Evolutionary conservation across 129 eudicot genomes (phyloP).

Genomic region (Glebionis coronaria): DNA sequence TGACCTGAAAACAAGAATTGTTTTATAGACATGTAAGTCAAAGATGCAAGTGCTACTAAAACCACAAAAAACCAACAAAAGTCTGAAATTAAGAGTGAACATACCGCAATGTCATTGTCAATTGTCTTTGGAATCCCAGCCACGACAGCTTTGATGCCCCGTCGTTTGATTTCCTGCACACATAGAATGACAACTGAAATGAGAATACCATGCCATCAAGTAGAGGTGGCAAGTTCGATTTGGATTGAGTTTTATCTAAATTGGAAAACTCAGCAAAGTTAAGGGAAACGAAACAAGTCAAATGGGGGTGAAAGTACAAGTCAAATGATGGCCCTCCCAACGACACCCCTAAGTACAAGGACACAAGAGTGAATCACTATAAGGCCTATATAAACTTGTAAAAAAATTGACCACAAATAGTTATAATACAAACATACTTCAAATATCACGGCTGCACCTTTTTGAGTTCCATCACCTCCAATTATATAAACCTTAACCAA

Average conservation of each 20-base stretch:
- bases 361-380: too few species aligned
- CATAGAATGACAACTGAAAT: constrained; percentile 1
- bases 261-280: too few species aligned
- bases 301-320: too few species aligned
- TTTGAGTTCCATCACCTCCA: constrained; percentile 89
- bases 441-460: constrained; percentile 71
- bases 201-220: background rate
- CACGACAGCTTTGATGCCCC: constrained; percentile 75
- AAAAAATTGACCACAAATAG: background rate
- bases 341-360: too few species aligned
- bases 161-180: constrained; percentile 66
- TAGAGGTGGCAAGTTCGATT: too few species aligned
- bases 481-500: constrained; percentile 70
- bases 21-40: constrained; percentile 10
- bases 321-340: too few species aligned
- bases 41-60: background rate
- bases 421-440: constrained; percentile 48
- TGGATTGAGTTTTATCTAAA: too few species aligned
- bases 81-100: background rate
- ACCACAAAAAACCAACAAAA: background rate
- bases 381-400: background rate
- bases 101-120: constrained; percentile 82
- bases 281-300: too few species aligned
- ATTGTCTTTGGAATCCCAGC: constrained; percentile 92
- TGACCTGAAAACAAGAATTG: constrained; percentile 53